phyloP scores from a whole-genome alignment of 805 yeast genomes.

The Wickerhamiella kazuoi region DNA sequence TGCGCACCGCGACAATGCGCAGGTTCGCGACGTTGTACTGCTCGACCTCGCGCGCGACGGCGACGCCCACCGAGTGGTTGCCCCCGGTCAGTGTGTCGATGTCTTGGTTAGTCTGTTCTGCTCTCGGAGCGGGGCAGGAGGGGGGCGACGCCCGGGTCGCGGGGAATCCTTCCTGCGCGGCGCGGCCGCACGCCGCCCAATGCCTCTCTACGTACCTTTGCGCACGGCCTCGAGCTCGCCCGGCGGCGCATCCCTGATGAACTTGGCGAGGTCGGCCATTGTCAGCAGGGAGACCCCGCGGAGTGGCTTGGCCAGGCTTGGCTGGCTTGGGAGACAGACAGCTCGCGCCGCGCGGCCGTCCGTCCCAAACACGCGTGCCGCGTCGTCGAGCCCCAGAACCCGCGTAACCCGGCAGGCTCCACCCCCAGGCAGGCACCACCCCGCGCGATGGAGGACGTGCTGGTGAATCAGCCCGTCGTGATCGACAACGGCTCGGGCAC shows the following conservation, averaged over 20 bases:
- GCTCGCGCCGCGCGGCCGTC: no score
- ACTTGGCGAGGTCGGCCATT: slow-evolving; percentile 15
- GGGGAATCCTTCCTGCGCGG: no score
- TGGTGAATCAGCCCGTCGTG: slow-evolving; percentile 56
- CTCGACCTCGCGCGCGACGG: slow-evolving; percentile 20
- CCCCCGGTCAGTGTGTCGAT: slow-evolving; percentile 19
- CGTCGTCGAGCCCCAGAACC: no score
- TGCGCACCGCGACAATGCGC: slow-evolving; percentile 12
- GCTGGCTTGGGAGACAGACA: not conserved
- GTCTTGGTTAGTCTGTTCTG: slow-evolving; percentile 21
- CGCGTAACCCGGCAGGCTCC: no score
- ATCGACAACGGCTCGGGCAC: slow-evolving; percentile 71
- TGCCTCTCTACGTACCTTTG: slow-evolving; percentile 17
- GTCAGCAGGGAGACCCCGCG: not conserved
- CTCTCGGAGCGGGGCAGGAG: no score
- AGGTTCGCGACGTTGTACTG: slow-evolving; percentile 24
- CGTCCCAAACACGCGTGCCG: no score
- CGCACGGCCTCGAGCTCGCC: slow-evolving; percentile 31
- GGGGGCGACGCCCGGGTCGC: not conserved
- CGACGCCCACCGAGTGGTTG: slow-evolving; percentile 7
- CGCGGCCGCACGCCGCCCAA: no score
- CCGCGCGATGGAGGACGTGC: slow-evolving; percentile 19
- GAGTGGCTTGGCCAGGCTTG: not conserved
- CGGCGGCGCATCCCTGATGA: slow-evolving; percentile 37
- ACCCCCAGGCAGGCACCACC: no score